These are phyloP conservation scores for Jamesozyma spencerorum DNA, from an alignment of 805 yeast genomes.

Conservation along the genomic window DNA sequence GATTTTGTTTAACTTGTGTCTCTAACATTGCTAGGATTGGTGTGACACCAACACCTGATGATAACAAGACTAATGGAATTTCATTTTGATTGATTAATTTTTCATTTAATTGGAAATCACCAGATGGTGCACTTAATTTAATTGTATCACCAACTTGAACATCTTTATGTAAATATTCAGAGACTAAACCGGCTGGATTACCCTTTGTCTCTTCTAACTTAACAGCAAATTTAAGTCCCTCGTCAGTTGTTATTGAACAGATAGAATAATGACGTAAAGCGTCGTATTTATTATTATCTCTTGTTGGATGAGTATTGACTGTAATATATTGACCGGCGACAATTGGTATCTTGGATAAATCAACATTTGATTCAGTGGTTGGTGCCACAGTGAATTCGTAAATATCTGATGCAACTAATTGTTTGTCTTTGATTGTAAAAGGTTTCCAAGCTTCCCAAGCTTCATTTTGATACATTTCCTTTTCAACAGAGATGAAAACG, in stretches of 20 bases:
- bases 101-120: constrained; percentile 36
- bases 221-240: constrained; percentile 52
- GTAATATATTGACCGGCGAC: constrained; percentile 36
- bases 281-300: constrained; percentile 33
- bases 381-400: constrained; percentile 45
- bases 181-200: constrained; percentile 38
- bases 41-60: constrained; percentile 64
- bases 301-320: constrained; percentile 28
- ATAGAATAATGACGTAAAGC: constrained; percentile 54
- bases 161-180: constrained; percentile 40
- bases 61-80: constrained; percentile 35
- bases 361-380: constrained; percentile 31
- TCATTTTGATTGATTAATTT: constrained; percentile 24
- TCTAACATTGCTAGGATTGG: constrained; percentile 50
- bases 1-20: constrained; percentile 19
- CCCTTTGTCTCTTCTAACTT: constrained; percentile 31
- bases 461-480: constrained; percentile 35
- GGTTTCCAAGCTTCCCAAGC: constrained; percentile 54
- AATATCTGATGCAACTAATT: constrained; percentile 39
- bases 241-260: constrained; percentile 31
- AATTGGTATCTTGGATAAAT: constrained; percentile 18
- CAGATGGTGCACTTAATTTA: constrained; percentile 50
- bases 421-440: constrained; percentile 38
- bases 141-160: constrained; percentile 41
- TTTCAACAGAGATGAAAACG: constrained; percentile 48